Conservation (phyloP, 1,284 basidiomycete genomes). For the Chondrostereum purpureum region DNA sequence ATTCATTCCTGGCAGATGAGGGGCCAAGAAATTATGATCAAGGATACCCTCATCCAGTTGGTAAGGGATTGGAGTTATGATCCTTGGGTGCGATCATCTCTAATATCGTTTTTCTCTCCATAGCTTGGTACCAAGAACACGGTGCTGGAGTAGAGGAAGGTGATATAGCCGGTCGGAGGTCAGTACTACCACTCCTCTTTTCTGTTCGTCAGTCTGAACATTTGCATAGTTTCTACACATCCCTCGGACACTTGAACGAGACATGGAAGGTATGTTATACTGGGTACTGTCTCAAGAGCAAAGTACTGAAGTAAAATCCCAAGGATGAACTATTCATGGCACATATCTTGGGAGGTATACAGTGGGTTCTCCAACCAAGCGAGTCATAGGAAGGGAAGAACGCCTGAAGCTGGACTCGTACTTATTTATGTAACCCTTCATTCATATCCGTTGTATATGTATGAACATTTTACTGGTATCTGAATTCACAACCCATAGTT, state of each 20-base stretch:
- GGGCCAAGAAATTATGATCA: slow-evolving; percentile 46
- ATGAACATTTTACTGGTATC: too few relatives aligned
- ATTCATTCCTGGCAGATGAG: slow-evolving; percentile 30
- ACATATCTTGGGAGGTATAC: slow-evolving; percentile 70
- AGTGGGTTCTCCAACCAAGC: slow-evolving; percentile 61
- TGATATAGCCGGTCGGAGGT: slow-evolving; percentile 51
- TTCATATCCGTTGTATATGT: too few relatives aligned
- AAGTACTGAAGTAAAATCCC: neutral
- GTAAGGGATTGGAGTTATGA: too few relatives aligned
- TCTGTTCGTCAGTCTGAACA: too few relatives aligned
- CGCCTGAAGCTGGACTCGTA: too few relatives aligned
- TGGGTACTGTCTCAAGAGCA: neutral
- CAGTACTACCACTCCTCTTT: too few relatives aligned
- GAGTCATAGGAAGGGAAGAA: too few relatives aligned
- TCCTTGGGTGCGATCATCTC: too few relatives aligned
- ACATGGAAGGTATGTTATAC: slow-evolving; percentile 52
- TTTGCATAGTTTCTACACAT: slow-evolving; percentile 78
- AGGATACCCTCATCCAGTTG: slow-evolving; percentile 60
- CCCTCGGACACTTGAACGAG: slow-evolving; percentile 68
- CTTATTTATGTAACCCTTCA: too few relatives aligned
- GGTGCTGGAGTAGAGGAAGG: slow-evolving; percentile 48
- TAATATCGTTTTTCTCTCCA: neutral
- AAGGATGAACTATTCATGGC: slow-evolving; percentile 51
- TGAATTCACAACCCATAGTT: too few relatives aligned
- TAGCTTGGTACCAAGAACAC: slow-evolving; percentile 76